Base-by-base conservation (phyloP, 2,329 filamentous ascomycete species). In the Hypoxylon sp. region DNA sequence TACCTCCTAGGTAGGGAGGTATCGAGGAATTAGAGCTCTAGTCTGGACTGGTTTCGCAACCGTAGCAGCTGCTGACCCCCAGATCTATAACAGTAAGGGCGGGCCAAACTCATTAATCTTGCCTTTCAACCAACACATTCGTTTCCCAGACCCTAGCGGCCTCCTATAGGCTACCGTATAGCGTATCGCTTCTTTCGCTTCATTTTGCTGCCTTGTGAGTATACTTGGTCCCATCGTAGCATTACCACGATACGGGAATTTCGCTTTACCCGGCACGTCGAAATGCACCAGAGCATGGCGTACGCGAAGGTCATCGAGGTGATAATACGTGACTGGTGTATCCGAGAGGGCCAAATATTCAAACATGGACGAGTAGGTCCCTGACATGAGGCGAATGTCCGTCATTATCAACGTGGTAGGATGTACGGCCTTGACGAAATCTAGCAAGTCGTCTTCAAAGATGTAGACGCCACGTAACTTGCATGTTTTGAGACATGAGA, bases 361-460 rank as follows among this genome's bases (percentile, higher is more conserved):
- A 32, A 49, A 49, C 4, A 49, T 30, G 15, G 47, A 49, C 4
- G 47, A 13, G 47, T 49, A 49, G 15, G 47, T 49, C 24, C 47
- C 47, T 15, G 19, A 49, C 3, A 8, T 20, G 7, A 49, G 47
- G 26, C n/a, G 28, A 20, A 49, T 32, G 20, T 30, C 47, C 15
- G 24, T 49, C 28, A 49, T 30, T 20, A n/a, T 49, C 28, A 49
- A 24, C 10, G 26, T 15, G 4, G 47, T 1, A 32, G n/a, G 47
- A 32, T 32, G 47, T 6, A 49, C n/a, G 24, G 26, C 26, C 10
- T 34, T 49, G 47, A 49, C 24, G 19, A 49, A 11, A 3, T 19
- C n/a, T 15, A 49, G 19, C 15, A 49, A 15, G 11, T 49, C 47
- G 28, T 6, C 20, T 32, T 30, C 24, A 15, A 15, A 34, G 24